Base-by-base conservation (phyloP, 192 early-diverging fungal species). In the Powellomyces hirtus region DNA sequence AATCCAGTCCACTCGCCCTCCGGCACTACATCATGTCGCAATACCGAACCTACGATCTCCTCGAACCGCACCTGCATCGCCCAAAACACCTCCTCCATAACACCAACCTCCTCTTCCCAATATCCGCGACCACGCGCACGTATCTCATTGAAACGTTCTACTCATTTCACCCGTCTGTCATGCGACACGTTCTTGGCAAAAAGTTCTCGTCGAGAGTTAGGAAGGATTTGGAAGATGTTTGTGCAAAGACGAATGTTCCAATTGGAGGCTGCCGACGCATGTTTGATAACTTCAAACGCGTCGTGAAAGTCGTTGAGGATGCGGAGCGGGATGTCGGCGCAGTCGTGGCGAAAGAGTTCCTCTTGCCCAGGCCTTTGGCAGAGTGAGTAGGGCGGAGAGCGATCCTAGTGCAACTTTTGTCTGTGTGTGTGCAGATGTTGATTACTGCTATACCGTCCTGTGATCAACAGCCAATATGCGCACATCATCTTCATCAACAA, bases 221-320 rank as follows among this genome's bases (percentile, higher is more conserved):
- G n/a, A 84, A 79, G 46, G 83, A 81, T 27, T 57, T 82, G 35
- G 81, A 85, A 16, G 81, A 84, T 27, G 71, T 77, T 1, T 44
- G 60, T 18, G 69, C 37, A 20, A 61, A 62, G 58, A 75, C 75
- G 0, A 31, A 58, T 26, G 56, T 78, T 14, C 72, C 81, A 1
- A 26, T 81, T 7, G 64, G 60, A 2, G 81, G 81, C 29, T 85
- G 83, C 42, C 22, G 77, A 20, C 60, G 84, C 7, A 81, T 84
- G 79, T 87, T 89, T 78, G 87, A 89, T 35, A 89, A 89, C 62
- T 50, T 87, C n/a, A 86, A 82, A 70, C 63, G 87, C 38, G 80
- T 89, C 29, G 82, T 75, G 55, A 87, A 85, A 58, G 59, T 75
- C 31, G 71, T 82, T 0, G 84, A 88, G 44, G 87, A 89, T 71